Evolutionary conservation across 2,329 filamentous ascomycete genomes (phyloP).

Genomic region (Mycocentrospora acerina): DNA sequence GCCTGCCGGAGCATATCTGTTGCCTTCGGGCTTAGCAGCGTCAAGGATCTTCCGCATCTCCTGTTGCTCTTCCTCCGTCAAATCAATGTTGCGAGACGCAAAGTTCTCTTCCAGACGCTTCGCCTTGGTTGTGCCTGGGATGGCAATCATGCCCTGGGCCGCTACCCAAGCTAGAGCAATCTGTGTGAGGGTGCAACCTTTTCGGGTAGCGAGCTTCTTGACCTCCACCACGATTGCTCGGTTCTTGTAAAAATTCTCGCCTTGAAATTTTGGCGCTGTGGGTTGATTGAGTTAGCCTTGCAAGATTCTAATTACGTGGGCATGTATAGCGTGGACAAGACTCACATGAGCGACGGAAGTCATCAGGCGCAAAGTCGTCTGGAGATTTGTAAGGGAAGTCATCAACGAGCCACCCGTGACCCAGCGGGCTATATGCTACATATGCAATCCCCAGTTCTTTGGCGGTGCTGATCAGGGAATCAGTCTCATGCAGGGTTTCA

Average conservation of each 20-base stretch:
- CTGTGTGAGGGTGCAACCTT: slow-evolving; percentile 58
- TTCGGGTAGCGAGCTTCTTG: slow-evolving; percentile 36
- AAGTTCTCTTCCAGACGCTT: slow-evolving; percentile 23
- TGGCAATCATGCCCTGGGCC: slow-evolving; percentile 53
- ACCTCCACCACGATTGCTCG: slow-evolving; percentile 29
- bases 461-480: slow-evolving; percentile 36
- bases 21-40: slow-evolving; percentile 45
- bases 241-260: slow-evolving; percentile 39
- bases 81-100: slow-evolving; percentile 18
- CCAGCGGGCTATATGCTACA: slow-evolving; percentile 39
- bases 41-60: slow-evolving; percentile 22
- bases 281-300: neutral
- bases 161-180: slow-evolving; percentile 48
- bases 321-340: neutral
- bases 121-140: slow-evolving; percentile 47
- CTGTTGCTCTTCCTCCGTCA: slow-evolving; percentile 23
- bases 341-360: slow-evolving; percentile 28
- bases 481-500: slow-evolving; percentile 45
- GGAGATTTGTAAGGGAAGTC: slow-evolving; percentile 31
- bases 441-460: slow-evolving; percentile 42
- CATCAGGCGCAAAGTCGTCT: slow-evolving; percentile 46
- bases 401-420: slow-evolving; percentile 29
- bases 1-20: slow-evolving; percentile 36
- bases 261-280: slow-evolving; percentile 44
- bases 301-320: neutral